A percentile compares a stretch with the other conserved stretches of the same genome.
phyloP scores from a whole-genome alignment of 352 stramenopile species.

The Phytophthora europaea region DNA sequence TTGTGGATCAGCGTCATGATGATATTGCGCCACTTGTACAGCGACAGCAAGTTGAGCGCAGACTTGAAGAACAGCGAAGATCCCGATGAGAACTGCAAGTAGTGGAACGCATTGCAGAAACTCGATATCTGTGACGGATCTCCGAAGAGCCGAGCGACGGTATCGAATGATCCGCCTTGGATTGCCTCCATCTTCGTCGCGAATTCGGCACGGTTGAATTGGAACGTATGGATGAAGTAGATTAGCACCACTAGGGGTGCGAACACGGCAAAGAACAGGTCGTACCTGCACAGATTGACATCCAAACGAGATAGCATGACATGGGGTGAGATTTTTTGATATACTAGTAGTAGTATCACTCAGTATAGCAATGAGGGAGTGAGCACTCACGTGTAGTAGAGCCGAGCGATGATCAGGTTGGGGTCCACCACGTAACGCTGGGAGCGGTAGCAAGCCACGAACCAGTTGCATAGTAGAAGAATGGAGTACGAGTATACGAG shows the following conservation, averaged over 20 bases:
- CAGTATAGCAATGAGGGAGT: background rate
- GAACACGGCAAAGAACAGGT: slow-evolving; percentile 75
- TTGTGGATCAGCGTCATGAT: slow-evolving; percentile 42
- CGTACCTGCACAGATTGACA: slow-evolving; percentile 39
- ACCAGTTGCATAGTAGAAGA: slow-evolving; percentile 54
- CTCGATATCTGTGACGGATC: slow-evolving; percentile 52
- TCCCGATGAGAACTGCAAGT: slow-evolving; percentile 48
- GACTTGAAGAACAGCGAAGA: slow-evolving; percentile 42
- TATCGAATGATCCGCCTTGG: slow-evolving; percentile 42
- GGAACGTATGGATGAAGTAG: slow-evolving; percentile 54
- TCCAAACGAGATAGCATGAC: background rate
- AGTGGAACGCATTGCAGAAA: slow-evolving; percentile 57
- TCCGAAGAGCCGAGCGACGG: slow-evolving; percentile 52
- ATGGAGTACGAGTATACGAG: slow-evolving; percentile 52
- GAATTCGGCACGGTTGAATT: slow-evolving; percentile 53
- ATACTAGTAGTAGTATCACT: too few relatives aligned
- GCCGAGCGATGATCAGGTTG: slow-evolving; percentile 38
- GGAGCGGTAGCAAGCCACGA: slow-evolving; percentile 60
- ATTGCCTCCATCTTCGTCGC: slow-evolving; percentile 43
- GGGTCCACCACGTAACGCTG: slow-evolving; percentile 47
- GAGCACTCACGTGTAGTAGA: slow-evolving; percentile 47
- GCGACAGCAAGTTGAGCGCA: slow-evolving; percentile 44
- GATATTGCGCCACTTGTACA: slow-evolving; percentile 57
- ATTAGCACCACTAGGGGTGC: slow-evolving; percentile 52
- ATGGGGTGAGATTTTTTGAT: background rate